These are phyloP conservation scores for Yamadazyma dendronema DNA, from an alignment of 1,139 yeast genomes.

Conservation along the genomic window DNA sequence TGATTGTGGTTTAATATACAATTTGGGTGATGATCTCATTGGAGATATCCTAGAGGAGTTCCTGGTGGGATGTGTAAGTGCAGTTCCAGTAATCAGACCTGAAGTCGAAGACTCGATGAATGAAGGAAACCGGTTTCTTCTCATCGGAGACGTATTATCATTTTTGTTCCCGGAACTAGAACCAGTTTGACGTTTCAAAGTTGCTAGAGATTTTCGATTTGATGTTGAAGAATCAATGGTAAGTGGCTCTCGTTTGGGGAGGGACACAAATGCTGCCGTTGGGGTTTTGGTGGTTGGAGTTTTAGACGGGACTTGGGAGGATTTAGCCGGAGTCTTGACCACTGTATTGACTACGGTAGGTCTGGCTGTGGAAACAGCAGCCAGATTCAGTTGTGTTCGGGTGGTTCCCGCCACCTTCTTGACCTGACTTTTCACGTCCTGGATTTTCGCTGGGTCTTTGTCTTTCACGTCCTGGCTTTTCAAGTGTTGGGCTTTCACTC, in stretches of 20 bases:
- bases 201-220: slow-evolving; percentile 12
- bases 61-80: too few relatives aligned
- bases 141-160: slow-evolving; percentile 13
- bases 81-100: too few relatives aligned
- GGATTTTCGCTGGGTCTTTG: too few relatives aligned
- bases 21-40: slow-evolving; percentile 2
- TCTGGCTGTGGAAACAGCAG: too few relatives aligned
- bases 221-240: slow-evolving; percentile 23
- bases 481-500: too few relatives aligned
- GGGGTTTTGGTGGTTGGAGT: slow-evolving; percentile 1
- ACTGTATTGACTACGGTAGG: neutral
- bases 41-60: neutral
- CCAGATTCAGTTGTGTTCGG: too few relatives aligned
- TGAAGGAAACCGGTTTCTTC: slow-evolving; percentile 16
- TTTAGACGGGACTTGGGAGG: neutral
- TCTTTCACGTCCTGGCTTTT: too few relatives aligned
- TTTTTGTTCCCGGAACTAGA: slow-evolving; percentile 4
- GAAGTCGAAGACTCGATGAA: slow-evolving; percentile 7
- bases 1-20: slow-evolving; percentile 1
- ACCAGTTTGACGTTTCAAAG: slow-evolving; percentile 6
- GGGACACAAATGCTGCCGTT: slow-evolving; percentile 22
- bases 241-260: slow-evolving; percentile 43
- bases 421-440: too few relatives aligned
- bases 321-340: neutral
- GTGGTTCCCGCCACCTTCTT: too few relatives aligned